Evolutionary conservation across 106 monocot species (phyloP).

Genomic region (Alisma plantagoaquatica): DNA sequence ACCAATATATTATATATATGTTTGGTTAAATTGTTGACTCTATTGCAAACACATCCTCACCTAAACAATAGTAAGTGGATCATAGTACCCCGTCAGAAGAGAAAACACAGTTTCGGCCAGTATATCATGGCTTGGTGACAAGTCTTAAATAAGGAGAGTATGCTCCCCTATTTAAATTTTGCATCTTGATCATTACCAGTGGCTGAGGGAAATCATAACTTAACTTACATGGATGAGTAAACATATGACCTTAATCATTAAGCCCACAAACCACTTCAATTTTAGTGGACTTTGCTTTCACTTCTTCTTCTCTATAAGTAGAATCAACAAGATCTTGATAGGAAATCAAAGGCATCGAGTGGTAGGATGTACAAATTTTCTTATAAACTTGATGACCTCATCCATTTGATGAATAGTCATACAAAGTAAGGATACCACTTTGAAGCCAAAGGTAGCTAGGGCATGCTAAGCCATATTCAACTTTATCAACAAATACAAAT

Average conservation of each 20-base stretch:
- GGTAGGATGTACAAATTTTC: conserved; percentile 25
- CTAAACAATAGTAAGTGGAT: conserved; percentile 68
- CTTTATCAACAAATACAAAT: too few relatives aligned
- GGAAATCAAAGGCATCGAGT: conserved; percentile 34
- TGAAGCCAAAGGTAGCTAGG: too few relatives aligned
- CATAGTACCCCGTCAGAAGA: conserved; percentile 78
- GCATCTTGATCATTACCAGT: conserved; percentile 25
- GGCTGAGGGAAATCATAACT: conserved; percentile 23
- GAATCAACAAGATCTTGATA: conserved; percentile 91
- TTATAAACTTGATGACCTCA: conserved; percentile 16
- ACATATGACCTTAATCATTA: conserved; percentile 19
- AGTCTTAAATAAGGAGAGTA: conserved; percentile 27
- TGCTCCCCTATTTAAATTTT: conserved; percentile 27
- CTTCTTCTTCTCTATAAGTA: conserved; percentile 86
- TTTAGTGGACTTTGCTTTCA: conserved; percentile 86
- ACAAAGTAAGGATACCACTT: too few relatives aligned
- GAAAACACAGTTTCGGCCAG: conserved; percentile 42
- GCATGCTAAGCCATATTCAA: too few relatives aligned
- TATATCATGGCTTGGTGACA: conserved; percentile 12
- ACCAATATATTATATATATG: too few relatives aligned
- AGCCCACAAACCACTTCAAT: conserved; percentile 15
- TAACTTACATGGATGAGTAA: conserved; percentile 21
- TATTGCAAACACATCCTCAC: too few relatives aligned
- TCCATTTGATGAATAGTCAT: too few relatives aligned
- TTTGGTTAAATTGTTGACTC: too few relatives aligned